Base-by-base conservation (phyloP, 202 grass and related monocot species). In the Carex arenaria region DNA sequence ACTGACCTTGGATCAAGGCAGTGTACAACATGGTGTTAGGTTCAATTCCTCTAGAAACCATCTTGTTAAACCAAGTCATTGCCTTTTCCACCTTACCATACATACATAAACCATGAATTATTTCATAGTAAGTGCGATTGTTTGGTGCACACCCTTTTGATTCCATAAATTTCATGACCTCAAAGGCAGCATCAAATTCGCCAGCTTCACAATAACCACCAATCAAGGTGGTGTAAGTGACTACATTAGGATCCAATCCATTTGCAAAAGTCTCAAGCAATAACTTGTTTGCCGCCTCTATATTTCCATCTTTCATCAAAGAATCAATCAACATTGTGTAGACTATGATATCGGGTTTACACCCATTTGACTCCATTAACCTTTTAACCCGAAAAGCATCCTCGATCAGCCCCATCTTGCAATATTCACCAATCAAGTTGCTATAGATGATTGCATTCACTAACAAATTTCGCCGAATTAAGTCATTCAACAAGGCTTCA, bases 1-100 rank as follows among this genome's bases (percentile, higher is more conserved):
- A 98, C 61, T 98, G 90, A 10, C 92, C 95, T 89, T 98, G 95
- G 82, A 98, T 87, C 84, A 98, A 80, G 81, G 85, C 82, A 55
- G 95, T 93, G 68, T 90, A 98, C 14, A 87, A 91, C 56, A 91
- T 83, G 68, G 90, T 81, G 57, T 87, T 59, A 43, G 92, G 87
- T 83, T 78, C 57, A 84, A 94, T 80, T 78, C 90, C 92, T 83
- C 77, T 74, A 57, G 88, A 83, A 82, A 93, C 82, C 90, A 98
- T 98, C 84, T 89, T 93, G 66, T 80, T 91, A 75, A 98, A 79
- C 66, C 91, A 85, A 72, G 88, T 66, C 95, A 98, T 98, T 71
- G 92, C 95, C 66, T 87, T 90, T 60, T 94, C 83, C 69, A 94
- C 87, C 81, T 94, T 90, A 15, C 85, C 86, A 85, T 86, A 79